phyloP scores from a whole-genome alignment of 768 basidiomycete genomes.

The Leccinellum rugosiceps region DNA sequence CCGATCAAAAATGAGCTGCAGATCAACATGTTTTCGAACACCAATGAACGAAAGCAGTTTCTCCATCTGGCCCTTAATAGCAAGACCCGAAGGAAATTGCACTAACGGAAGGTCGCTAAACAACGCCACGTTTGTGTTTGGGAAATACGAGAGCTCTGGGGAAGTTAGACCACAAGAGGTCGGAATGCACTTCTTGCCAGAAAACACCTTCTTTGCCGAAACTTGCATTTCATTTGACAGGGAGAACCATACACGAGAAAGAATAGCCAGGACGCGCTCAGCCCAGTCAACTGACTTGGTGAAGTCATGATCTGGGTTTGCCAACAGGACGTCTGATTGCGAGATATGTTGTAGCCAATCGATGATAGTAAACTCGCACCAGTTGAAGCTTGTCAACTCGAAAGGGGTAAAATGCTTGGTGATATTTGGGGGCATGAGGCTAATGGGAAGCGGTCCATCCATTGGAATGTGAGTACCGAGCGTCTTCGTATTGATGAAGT shows the following conservation, averaged over 20 bases:
- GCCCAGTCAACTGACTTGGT: slow-evolving; percentile 67
- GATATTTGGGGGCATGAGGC: slow-evolving; percentile 10
- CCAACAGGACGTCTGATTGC: slow-evolving; percentile 39
- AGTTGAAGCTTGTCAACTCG: slow-evolving; percentile 62
- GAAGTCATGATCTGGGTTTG: slow-evolving; percentile 56
- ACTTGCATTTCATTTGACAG: slow-evolving; percentile 46
- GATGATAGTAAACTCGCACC: slow-evolving; percentile 70
- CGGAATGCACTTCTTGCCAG: slow-evolving; percentile 47
- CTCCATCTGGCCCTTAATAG: slow-evolving; percentile 70
- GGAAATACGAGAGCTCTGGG: slow-evolving; percentile 78
- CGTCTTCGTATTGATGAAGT: slow-evolving; percentile 64
- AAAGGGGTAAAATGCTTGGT: slow-evolving; percentile 50
- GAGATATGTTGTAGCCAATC: slow-evolving; percentile 76
- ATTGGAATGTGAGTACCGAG: slow-evolving; percentile 47
- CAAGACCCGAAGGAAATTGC: slow-evolving; percentile 57
- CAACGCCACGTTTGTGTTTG: slow-evolving; percentile 66
- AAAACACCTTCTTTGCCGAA: slow-evolving; percentile 41
- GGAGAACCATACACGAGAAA: slow-evolving; percentile 73
- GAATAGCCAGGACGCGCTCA: slow-evolving; percentile 67
- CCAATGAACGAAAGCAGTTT: slow-evolving; percentile 70
- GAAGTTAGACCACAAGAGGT: slow-evolving; percentile 53
- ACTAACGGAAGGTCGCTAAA: slow-evolving; percentile 89
- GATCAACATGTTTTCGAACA: slow-evolving; percentile 86
- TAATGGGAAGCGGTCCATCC: slow-evolving; percentile 10
- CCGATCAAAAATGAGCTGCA: slow-evolving; percentile 92